Evolutionary conservation across 208 protist species (phyloP).

Genomic region (Leishmania mexicana): DNA sequence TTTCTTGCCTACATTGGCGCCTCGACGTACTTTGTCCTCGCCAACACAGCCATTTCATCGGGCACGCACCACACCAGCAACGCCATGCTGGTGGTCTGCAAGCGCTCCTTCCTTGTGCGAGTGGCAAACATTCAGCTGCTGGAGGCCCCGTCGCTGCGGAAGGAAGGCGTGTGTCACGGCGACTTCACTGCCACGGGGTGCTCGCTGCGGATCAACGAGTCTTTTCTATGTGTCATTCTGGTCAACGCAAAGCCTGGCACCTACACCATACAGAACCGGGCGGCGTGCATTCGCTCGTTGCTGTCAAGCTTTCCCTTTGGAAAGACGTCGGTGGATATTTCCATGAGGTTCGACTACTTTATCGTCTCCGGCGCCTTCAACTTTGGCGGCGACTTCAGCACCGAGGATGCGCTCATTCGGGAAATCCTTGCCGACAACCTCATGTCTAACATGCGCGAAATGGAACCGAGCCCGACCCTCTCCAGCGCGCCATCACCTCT

Average conservation of each 20-base stretch:
- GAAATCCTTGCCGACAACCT: constrained; percentile 64
- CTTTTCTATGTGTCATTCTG: constrained; percentile 52
- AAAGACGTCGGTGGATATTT: constrained; percentile 53
- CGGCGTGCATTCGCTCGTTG: constrained; percentile 49
- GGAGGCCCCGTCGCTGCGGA: constrained; percentile 35
- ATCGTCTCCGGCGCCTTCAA: constrained; percentile 68
- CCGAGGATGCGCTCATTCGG: constrained; percentile 50
- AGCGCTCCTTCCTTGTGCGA: constrained; percentile 64
- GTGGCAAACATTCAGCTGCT: constrained; percentile 62
- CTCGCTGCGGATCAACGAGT: constrained; percentile 64
- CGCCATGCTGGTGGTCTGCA: constrained; percentile 63
- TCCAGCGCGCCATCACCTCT: constrained; percentile 35
- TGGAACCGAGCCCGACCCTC: constrained; percentile 46
- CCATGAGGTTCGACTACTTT: constrained; percentile 76
- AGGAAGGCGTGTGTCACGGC: constrained; percentile 34
- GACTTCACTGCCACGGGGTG: constrained; percentile 66
- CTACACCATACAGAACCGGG: constrained; percentile 30
- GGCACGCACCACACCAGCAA: constrained; percentile 50
- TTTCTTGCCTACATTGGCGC: constrained; percentile 62
- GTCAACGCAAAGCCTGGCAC: constrained; percentile 43
- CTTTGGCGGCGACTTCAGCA: constrained; percentile 54
- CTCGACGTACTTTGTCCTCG: constrained; percentile 53
- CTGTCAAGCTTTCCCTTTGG: constrained; percentile 63
- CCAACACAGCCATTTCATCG: constrained; percentile 40
- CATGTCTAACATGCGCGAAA: constrained; percentile 70